Conservation (phyloP, 169 alveolate genomes). For the Cryptosporidium viatorum region DNA sequence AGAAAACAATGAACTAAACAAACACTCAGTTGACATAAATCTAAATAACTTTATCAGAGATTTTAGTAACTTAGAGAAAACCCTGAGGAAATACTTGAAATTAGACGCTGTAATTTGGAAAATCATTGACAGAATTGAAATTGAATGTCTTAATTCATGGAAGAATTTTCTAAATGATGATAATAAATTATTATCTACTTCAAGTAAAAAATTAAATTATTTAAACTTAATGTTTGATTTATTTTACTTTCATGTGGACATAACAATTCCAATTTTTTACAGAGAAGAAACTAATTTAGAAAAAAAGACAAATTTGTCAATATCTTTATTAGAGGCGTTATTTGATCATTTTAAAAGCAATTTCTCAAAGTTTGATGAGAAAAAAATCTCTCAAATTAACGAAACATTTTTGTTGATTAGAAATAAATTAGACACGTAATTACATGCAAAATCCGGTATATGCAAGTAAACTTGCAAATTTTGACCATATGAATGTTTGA, state of each 20-base stretch:
- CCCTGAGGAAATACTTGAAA: constrained; percentile 29
- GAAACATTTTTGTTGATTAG: not conserved
- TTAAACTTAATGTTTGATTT: constrained; percentile 27
- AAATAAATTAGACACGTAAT: not conserved
- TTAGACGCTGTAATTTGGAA: not conserved
- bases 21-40: not conserved
- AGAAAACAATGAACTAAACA: not conserved
- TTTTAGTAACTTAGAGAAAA: constrained; percentile 17
- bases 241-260: constrained; percentile 9
- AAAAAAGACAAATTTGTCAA: not conserved
- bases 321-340: not conserved
- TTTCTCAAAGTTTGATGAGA: constrained; percentile 1
- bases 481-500: not conserved
- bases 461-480: not conserved
- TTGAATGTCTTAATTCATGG: constrained; percentile 7
- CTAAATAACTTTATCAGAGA: constrained; percentile 26
- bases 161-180: not conserved
- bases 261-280: not conserved
- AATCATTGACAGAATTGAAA: not conserved
- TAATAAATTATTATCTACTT: no score
- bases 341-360: not conserved
- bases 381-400: not conserved
- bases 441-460: not conserved
- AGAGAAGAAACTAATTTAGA: not conserved
- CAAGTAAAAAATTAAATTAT: constrained; percentile 1